These are phyloP conservation scores for Pyrenophora teres DNA, from an alignment of 2,329 filamentous ascomycete genomes.

Conservation along the genomic window DNA sequence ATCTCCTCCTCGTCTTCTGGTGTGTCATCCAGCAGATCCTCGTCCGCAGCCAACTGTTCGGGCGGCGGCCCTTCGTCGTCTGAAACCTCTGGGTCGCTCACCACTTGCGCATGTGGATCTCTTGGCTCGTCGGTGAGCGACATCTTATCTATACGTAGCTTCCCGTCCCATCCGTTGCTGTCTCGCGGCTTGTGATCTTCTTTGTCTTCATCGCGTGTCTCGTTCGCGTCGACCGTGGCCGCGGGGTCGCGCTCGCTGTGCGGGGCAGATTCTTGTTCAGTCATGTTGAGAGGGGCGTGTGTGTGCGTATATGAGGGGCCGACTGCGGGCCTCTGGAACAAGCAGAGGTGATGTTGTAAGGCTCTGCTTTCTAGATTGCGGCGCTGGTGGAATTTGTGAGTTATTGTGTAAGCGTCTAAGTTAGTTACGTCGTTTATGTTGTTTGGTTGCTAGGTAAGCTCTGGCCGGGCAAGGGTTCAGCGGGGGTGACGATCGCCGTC, in stretches of 20 bases:
- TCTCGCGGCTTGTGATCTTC: slow-evolving; percentile 42
- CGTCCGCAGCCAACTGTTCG: slow-evolving; percentile 40
- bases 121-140: slow-evolving; percentile 45
- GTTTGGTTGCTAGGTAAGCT: slow-evolving; percentile 18
- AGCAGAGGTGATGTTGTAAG: background rate
- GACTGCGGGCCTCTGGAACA: background rate
- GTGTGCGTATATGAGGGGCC: background rate
- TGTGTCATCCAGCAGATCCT: slow-evolving; percentile 65
- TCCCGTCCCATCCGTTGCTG: slow-evolving; percentile 77
- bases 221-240: slow-evolving; percentile 19
- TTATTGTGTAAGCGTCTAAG: slow-evolving; percentile 17
- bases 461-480: slow-evolving; percentile 20
- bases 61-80: slow-evolving; percentile 60
- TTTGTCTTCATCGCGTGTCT: slow-evolving; percentile 25
- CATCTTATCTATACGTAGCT: slow-evolving; percentile 74
- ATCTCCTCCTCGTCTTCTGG: slow-evolving; percentile 65
- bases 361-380: background rate
- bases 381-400: background rate
- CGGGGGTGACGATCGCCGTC: slow-evolving; percentile 16
- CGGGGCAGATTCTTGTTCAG: slow-evolving; percentile 34
- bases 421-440: slow-evolving; percentile 17
- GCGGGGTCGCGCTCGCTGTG: slow-evolving; percentile 36
- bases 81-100: slow-evolving; percentile 85
- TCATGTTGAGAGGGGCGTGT: slow-evolving; percentile 21
- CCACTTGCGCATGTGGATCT: slow-evolving; percentile 63